Percentiles rank a stretch among this genome's conserved stretches.
These are phyloP conservation scores for Rugosomyces carneus DNA, from an alignment of 1,284 basidiomycete species.

Conservation along the genomic window DNA sequence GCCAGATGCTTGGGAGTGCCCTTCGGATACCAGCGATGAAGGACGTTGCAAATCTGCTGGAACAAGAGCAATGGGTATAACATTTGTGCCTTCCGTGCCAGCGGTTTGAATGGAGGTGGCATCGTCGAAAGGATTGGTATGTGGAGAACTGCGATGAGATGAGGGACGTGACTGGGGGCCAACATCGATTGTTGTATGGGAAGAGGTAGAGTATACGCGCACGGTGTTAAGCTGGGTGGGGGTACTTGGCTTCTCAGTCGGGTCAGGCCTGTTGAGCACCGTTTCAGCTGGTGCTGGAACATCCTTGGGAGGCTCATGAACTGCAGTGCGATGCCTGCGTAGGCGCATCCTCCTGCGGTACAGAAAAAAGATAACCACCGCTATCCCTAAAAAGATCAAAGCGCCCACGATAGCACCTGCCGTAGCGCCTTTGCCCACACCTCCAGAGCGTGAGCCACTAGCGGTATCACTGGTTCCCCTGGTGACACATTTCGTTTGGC, in stretches of 20 bases:
- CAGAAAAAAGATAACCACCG: conserved; percentile 48
- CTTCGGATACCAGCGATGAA: conserved; percentile 25
- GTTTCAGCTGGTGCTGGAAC: conserved; percentile 65
- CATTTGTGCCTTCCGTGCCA: conserved; percentile 70
- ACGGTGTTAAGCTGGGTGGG: conserved; percentile 33
- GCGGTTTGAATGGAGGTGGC: conserved; percentile 72
- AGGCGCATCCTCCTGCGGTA: conserved; percentile 47
- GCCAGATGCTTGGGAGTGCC: conserved; percentile 21
- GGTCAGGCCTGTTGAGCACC: conserved; percentile 73
- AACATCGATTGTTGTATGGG: conserved; percentile 50
- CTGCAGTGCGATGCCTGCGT: conserved; percentile 24
- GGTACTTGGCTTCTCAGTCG: conserved; percentile 53
- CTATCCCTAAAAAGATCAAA: conserved; percentile 50
- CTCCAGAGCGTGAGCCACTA: conserved; percentile 24
- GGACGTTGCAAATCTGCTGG: conserved; percentile 44
- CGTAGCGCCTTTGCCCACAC: conserved; percentile 62
- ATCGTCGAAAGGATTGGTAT: conserved; percentile 70
- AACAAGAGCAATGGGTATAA: conserved; percentile 78
- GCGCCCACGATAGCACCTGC: conserved; percentile 66
- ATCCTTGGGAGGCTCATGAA: conserved; percentile 46
- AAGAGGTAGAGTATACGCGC: conserved; percentile 42
- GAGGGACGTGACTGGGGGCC: conserved; percentile 42
- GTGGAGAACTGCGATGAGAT: conserved; percentile 22
- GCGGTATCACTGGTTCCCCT: conserved; percentile 15
- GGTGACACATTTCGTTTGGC: conserved; percentile 42